A percentile compares a stretch with the other conserved stretches of the same genome.
These are phyloP conservation scores for Leccinum uliginosum DNA, from an alignment of 768 basidiomycete genomes.

Conservation along the genomic window DNA sequence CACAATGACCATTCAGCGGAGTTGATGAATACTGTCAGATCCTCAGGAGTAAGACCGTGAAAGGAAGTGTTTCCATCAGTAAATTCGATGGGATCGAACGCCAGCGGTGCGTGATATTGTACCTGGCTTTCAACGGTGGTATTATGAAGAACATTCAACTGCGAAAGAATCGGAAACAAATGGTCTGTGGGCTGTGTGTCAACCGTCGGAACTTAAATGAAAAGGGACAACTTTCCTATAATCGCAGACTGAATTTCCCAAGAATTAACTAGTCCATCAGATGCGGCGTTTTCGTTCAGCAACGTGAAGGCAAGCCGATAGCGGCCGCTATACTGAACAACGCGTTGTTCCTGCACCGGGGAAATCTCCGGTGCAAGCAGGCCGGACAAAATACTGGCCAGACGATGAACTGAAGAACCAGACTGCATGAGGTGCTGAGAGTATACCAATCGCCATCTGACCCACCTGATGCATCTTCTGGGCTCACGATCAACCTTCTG, in stretches of 20 bases:
- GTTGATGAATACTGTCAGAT: slow-evolving; percentile 91
- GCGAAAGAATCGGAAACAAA: slow-evolving; percentile 58
- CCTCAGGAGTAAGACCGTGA: slow-evolving; percentile 69
- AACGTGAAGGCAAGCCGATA: slow-evolving; percentile 91
- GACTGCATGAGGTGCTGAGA: slow-evolving; percentile 10
- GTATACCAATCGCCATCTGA: background rate
- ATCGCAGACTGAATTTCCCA: slow-evolving; percentile 77
- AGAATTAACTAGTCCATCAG: slow-evolving; percentile 49
- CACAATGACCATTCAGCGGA: slow-evolving; percentile 95
- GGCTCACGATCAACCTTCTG: slow-evolving; percentile 20
- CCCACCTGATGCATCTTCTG: slow-evolving; percentile 28
- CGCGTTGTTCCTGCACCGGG: slow-evolving; percentile 45
- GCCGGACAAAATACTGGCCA: slow-evolving; percentile 36
- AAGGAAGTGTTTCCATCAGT: slow-evolving; percentile 30
- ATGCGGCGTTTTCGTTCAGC: slow-evolving; percentile 82
- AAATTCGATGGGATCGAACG: slow-evolving; percentile 58
- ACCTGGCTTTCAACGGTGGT: slow-evolving; percentile 94
- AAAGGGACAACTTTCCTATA: slow-evolving; percentile 43
- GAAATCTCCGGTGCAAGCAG: slow-evolving; percentile 42
- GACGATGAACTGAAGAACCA: slow-evolving; percentile 32
- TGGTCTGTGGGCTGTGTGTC: slow-evolving; percentile 45
- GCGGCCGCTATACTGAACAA: slow-evolving; percentile 73
- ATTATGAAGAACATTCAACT: slow-evolving; percentile 71
- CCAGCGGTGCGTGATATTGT: slow-evolving; percentile 85
- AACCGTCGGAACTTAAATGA: slow-evolving; percentile 16